phyloP scores from a whole-genome alignment of 345 rosid species.

The Tarenaya hassleriana region DNA sequence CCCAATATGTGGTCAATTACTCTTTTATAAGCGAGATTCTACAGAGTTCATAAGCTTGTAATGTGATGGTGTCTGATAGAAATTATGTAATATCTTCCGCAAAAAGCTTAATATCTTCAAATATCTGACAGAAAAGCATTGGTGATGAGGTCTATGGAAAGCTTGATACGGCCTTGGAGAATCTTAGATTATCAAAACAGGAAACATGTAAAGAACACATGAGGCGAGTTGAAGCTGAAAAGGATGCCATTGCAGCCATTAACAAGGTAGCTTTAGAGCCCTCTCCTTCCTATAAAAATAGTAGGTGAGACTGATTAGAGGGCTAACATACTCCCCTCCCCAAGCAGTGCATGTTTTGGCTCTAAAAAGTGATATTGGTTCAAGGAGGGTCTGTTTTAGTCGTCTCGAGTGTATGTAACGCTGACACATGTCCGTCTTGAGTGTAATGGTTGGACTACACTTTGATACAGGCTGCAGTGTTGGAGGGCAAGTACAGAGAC shows the following conservation, averaged over 20 bases:
- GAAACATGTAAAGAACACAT: too few species aligned
- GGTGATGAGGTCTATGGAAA: not conserved
- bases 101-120: not conserved
- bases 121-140: not conserved
- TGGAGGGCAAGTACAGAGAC: constrained; percentile 25
- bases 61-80: too few species aligned
- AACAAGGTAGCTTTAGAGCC: not conserved
- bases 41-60: too few species aligned
- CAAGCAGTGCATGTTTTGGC: too few species aligned
- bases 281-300: too few species aligned
- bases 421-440: too few species aligned
- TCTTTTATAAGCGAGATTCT: too few species aligned
- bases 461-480: constrained; percentile 28
- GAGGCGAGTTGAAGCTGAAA: not conserved
- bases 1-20: too few species aligned
- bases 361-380: not conserved
- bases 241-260: not conserved
- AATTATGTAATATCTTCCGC: not conserved
- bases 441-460: too few species aligned
- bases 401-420: not conserved
- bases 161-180: not conserved
- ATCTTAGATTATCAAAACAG: not conserved
- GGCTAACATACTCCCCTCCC: too few species aligned
- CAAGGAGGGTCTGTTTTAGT: not conserved
- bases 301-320: too few species aligned